These are phyloP conservation scores for Vitellaria paradoxa DNA, from an alignment of 179 eudicot genomes.

Conservation along the genomic window DNA sequence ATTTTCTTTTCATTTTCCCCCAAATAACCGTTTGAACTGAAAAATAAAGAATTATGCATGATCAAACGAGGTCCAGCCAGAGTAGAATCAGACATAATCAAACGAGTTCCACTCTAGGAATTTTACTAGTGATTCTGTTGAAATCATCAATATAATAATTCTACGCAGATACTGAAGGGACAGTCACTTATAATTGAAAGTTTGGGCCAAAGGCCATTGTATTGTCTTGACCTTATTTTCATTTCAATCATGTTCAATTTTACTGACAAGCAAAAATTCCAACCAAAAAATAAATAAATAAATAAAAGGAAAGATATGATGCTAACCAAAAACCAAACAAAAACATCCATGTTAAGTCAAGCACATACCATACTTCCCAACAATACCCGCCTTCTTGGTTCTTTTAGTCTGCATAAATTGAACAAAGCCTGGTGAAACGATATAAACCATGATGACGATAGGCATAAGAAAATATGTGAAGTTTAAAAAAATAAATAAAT, in stretches of 20 bases:
- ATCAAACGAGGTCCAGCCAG: too few species aligned
- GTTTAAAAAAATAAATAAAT: background rate
- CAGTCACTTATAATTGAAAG: background rate
- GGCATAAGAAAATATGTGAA: background rate
- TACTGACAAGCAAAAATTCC: background rate
- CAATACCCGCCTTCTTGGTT: constrained; percentile 81
- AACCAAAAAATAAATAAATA: background rate
- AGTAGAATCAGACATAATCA: too few species aligned
- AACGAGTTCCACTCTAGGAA: too few species aligned
- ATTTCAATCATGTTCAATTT: background rate
- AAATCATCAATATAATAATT: too few species aligned
- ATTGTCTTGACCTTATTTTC: background rate
- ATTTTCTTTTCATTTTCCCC: too few species aligned
- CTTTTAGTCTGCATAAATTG: constrained; percentile 53
- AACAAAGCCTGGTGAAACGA: background rate
- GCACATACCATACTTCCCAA: constrained; percentile 69
- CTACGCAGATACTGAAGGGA: background rate
- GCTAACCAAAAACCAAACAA: background rate
- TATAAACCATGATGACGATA: background rate
- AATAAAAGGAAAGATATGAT: too few species aligned
- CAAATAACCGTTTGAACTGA: too few species aligned
- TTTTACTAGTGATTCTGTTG: too few species aligned
- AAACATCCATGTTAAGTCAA: background rate
- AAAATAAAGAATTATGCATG: too few species aligned
- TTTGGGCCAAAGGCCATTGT: background rate